phyloP scores from a whole-genome alignment of 176 grass and related monocot species.

The Dendrocalamus sinicus region DNA sequence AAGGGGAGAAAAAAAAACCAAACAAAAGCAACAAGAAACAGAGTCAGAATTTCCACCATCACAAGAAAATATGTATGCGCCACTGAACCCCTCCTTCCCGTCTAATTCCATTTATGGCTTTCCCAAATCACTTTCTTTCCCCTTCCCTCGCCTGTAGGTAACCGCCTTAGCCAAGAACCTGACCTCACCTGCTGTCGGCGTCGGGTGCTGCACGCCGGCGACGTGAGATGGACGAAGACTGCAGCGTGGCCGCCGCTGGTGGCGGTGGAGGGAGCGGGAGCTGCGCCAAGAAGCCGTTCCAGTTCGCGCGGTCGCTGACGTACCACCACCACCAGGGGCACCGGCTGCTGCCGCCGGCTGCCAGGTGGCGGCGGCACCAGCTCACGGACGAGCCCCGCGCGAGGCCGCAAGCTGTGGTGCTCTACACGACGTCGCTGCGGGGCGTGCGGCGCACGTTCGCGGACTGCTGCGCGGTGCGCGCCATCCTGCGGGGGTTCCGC shows the following conservation, averaged over 20 bases:
- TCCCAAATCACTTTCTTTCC: conserved; percentile 43
- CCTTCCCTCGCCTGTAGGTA: conserved; percentile 43
- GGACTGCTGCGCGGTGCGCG: conserved; percentile 76
- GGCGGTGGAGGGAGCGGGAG: conserved; percentile 10
- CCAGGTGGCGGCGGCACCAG: conserved; percentile 44
- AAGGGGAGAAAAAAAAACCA: conserved; percentile 11
- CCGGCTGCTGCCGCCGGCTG: conserved; percentile 33
- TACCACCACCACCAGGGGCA: conserved; percentile 68
- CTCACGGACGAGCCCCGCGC: conserved; percentile 55
- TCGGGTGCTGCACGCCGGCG: conserved; percentile 15
- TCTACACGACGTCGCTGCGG: conserved; percentile 89
- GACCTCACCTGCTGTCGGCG: conserved; percentile 30
- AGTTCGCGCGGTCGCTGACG: conserved; percentile 73
- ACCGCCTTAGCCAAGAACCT: conserved; percentile 50
- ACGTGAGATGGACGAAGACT: conserved; percentile 48
- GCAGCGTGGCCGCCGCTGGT: conserved; percentile 35
- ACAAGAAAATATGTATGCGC: conserved; percentile 50
- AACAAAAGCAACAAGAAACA: conserved; percentile 8
- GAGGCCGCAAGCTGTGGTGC: conserved; percentile 73
- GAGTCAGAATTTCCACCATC: background rate
- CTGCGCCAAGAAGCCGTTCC: conserved; percentile 64
- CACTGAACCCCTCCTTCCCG: conserved; percentile 18
- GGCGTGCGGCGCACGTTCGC: conserved; percentile 84
- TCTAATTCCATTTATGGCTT: conserved; percentile 43
- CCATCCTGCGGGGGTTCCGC: conserved; percentile 81